Conservation (phyloP, 106 monocot genomes). For the Dendrobium huoshanense region DNA sequence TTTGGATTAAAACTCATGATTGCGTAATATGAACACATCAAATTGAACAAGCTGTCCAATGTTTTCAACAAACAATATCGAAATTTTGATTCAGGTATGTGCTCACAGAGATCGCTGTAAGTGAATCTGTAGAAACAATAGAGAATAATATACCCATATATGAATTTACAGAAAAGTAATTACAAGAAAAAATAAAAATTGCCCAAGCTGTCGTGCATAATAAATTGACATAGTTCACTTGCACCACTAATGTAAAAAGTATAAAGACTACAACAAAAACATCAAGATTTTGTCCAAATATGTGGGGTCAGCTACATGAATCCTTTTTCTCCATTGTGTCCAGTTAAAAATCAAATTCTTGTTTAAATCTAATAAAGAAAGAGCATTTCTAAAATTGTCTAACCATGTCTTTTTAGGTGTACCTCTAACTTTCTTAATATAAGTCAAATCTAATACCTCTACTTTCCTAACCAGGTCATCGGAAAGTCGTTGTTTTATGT, state of each 20-base stretch:
- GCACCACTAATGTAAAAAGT: neutral
- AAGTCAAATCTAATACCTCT: too few relatives aligned
- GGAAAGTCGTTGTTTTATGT: too few relatives aligned
- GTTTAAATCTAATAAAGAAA: too few relatives aligned
- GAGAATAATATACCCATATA: neutral
- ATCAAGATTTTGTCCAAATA: too few relatives aligned
- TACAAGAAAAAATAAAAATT: neutral
- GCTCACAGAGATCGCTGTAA: constrained; percentile 87
- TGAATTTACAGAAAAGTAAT: neutral
- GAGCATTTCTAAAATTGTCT: too few relatives aligned
- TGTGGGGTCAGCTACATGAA: too few relatives aligned
- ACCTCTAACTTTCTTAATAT: too few relatives aligned
- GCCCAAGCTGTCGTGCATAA: neutral
- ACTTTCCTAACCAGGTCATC: too few relatives aligned
- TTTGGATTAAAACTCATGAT: constrained; percentile 76
- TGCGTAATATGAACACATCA: constrained; percentile 82
- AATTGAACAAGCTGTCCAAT: constrained; percentile 63
- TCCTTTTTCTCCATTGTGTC: too few relatives aligned
- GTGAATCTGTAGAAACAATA: constrained; percentile 56
- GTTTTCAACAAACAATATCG: constrained; percentile 75
- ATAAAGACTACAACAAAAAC: neutral
- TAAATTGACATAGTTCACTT: neutral
- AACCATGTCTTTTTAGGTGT: too few relatives aligned
- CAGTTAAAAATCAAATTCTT: too few relatives aligned
- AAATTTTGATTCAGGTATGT: constrained; percentile 88